Percentiles rank a stretch among this genome's conserved stretches.
These are phyloP conservation scores for Nakazawaea holstii DNA, from an alignment of 805 yeast species.

Conservation along the genomic window DNA sequence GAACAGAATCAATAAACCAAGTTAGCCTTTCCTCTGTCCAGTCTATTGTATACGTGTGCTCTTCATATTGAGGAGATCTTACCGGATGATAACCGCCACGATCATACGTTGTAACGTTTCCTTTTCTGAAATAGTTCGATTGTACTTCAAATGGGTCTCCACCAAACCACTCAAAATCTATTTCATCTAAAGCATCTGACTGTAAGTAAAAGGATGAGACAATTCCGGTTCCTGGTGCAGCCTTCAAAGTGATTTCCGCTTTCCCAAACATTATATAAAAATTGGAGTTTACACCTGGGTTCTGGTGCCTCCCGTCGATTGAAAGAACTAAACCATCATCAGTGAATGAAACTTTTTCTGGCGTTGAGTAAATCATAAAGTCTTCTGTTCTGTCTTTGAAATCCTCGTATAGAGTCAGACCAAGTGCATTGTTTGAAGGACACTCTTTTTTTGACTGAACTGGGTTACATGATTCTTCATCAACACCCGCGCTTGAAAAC, in stretches of 20 bases:
- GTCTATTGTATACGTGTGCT: constrained; percentile 77
- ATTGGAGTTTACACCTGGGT: constrained; percentile 72
- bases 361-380: constrained; percentile 37
- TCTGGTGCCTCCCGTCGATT: constrained; percentile 58
- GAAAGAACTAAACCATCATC: constrained; percentile 60
- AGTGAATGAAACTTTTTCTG: constrained; percentile 37
- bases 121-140: constrained; percentile 78
- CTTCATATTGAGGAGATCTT: constrained; percentile 45
- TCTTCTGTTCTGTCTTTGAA: constrained; percentile 43
- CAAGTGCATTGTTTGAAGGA: constrained; percentile 53
- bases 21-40: constrained; percentile 65
- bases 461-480: constrained; percentile 24
- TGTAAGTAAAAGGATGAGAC: constrained; percentile 79
- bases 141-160: constrained; percentile 72
- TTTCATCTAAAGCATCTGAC: constrained; percentile 82
- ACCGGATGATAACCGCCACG: constrained; percentile 71
- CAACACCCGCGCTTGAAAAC: background rate
- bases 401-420: constrained; percentile 43
- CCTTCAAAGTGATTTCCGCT: constrained; percentile 64
- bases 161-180: constrained; percentile 86
- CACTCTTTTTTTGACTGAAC: constrained; percentile 20
- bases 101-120: constrained; percentile 69
- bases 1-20: constrained; percentile 70
- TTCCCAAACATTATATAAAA: constrained; percentile 89
- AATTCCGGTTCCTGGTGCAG: constrained; percentile 75